Evolutionary conservation across 2,329 filamentous ascomycete genomes (phyloP).

Genomic region (Fusarium sp.): DNA sequence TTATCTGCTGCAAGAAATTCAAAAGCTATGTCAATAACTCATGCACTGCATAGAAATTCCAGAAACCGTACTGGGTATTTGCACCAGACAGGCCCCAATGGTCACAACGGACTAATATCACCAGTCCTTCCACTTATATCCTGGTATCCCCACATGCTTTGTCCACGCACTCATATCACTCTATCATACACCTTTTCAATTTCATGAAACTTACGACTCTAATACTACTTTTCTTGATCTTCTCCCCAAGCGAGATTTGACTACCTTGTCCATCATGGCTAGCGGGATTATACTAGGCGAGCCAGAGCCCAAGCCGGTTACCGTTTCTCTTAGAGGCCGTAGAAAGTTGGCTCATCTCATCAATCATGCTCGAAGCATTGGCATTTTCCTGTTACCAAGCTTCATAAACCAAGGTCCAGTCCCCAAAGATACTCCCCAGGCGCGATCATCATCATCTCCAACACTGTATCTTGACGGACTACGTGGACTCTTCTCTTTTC

Average conservation of each 20-base stretch:
- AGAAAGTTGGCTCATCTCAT: background rate
- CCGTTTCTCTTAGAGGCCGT: accelerated
- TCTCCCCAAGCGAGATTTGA: too few relatives aligned
- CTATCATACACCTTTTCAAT: too few relatives aligned
- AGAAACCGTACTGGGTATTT: background rate
- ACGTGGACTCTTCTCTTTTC: background rate
- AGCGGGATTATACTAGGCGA: background rate
- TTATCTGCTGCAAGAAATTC: background rate
- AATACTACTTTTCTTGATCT: too few relatives aligned
- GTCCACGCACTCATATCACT: background rate
- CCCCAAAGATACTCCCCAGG: accelerated
- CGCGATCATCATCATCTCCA: accelerated
- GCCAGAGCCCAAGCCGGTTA: background rate
- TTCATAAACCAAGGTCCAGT: background rate
- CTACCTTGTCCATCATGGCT: background rate
- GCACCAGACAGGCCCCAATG: background rate
- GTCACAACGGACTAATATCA: too few relatives aligned
- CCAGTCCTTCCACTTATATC: background rate
- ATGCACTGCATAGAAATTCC: background rate
- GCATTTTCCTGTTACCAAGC: background rate
- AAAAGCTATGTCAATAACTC: background rate
- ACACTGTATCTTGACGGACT: background rate
- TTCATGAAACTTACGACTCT: too few relatives aligned
- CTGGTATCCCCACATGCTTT: background rate
- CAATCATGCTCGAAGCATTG: too few relatives aligned